Conservation (phyloP, 495 filamentous ascomycete species). For the Penicillium silybi region DNA sequence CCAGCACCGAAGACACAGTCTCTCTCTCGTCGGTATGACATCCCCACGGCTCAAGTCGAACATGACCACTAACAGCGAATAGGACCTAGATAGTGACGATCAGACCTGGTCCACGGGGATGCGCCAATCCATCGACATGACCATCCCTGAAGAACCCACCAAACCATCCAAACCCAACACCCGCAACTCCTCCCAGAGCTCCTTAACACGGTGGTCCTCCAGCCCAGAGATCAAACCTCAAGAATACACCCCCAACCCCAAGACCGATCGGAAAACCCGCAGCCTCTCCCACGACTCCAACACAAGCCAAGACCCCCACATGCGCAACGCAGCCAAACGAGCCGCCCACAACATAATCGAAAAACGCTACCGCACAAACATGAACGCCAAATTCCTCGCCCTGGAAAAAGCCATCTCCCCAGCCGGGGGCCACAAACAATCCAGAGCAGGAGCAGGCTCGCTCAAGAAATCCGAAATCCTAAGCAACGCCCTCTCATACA, state of each 20-base stretch:
- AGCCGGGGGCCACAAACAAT: slow-evolving; percentile 20
- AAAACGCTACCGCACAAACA: slow-evolving; percentile 51
- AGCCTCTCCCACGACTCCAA: slow-evolving; percentile 31
- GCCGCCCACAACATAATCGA: slow-evolving; percentile 53
- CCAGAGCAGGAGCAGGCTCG: slow-evolving; percentile 29
- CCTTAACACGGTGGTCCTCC: slow-evolving; percentile 29
- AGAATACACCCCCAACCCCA: slow-evolving; percentile 16
- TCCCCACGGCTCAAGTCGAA: background rate
- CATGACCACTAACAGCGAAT: background rate
- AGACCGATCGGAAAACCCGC: slow-evolving; percentile 28
- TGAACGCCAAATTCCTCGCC: slow-evolving; percentile 49
- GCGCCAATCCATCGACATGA: slow-evolving; percentile 22
- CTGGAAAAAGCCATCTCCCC: slow-evolving; percentile 41
- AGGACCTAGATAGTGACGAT: slow-evolving; percentile 45
- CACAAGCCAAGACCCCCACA: slow-evolving; percentile 21
- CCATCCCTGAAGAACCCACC: slow-evolving; percentile 12
- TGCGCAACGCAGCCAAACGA: slow-evolving; percentile 44
- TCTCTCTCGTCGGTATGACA: slow-evolving; percentile 34
- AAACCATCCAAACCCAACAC: slow-evolving; percentile 13
- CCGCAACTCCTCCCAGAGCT: slow-evolving; percentile 10
- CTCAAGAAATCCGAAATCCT: slow-evolving; percentile 57
- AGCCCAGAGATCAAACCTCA: slow-evolving; percentile 33
- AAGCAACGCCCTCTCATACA: slow-evolving; percentile 64
- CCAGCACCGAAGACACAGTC: slow-evolving; percentile 30
- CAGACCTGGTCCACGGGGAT: slow-evolving; percentile 32